These are phyloP conservation scores for Daedaleopsis sinensis DNA, from an alignment of 768 basidiomycete genomes.

Conservation along the genomic window DNA sequence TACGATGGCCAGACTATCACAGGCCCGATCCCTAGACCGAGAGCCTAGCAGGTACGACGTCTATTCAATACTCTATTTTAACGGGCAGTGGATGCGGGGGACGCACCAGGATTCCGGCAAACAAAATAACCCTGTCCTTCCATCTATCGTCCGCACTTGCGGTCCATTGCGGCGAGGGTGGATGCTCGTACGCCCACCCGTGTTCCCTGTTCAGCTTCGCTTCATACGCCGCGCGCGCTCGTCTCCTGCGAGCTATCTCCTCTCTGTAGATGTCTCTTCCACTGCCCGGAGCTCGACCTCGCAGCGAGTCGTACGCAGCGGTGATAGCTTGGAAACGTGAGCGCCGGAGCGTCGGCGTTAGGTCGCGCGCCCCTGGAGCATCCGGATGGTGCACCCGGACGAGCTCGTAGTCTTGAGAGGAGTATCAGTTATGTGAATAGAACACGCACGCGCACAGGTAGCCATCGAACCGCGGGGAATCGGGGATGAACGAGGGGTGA, in stretches of 20 bases:
- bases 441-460: background rate
- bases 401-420: slow-evolving; percentile 67
- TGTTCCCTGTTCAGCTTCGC: slow-evolving; percentile 37
- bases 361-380: slow-evolving; percentile 44
- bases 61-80: no score
- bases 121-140: slow-evolving; percentile 54
- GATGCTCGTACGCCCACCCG: slow-evolving; percentile 21
- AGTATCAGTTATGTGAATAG: background rate
- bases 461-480: background rate
- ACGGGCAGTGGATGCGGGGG: background rate
- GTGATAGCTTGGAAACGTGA: slow-evolving; percentile 66
- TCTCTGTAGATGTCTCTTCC: slow-evolving; percentile 44
- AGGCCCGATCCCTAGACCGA: slow-evolving; percentile 50
- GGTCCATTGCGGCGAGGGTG: slow-evolving; percentile 30
- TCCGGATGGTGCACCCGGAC: slow-evolving; percentile 77
- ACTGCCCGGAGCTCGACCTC: slow-evolving; percentile 37
- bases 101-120: slow-evolving; percentile 52
- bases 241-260: slow-evolving; percentile 55
- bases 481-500: background rate
- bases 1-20: slow-evolving; percentile 39
- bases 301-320: slow-evolving; percentile 62
- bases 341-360: slow-evolving; percentile 52
- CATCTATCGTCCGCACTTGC: slow-evolving; percentile 46
- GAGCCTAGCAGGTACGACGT: slow-evolving; percentile 34
- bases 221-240: slow-evolving; percentile 24